Evolutionary conservation across 2,329 filamentous ascomycete species (phyloP).

Genomic region (Fusarium dimerum): DNA sequence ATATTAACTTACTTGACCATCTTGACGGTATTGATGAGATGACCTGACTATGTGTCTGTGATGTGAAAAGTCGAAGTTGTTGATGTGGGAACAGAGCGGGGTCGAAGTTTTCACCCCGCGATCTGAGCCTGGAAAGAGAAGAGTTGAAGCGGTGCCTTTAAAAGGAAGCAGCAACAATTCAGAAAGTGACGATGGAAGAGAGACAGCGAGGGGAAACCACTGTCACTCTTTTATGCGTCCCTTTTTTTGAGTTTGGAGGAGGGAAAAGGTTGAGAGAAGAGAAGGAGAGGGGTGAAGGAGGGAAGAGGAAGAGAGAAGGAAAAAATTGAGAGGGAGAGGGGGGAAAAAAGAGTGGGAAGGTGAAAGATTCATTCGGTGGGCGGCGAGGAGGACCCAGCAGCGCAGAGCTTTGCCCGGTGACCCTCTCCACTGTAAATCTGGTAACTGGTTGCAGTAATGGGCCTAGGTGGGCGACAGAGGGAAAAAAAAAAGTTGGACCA

Average conservation of each 20-base stretch:
- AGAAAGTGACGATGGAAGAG: conserved; percentile 37
- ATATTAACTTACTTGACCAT: conserved; percentile 94
- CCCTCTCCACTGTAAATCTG: conserved; percentile 1
- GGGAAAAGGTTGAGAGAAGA: conserved; percentile 23
- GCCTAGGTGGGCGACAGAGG: not conserved
- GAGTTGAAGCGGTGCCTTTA: conserved; percentile 31
- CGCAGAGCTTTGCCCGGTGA: too few relatives aligned
- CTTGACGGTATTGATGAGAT: conserved; percentile 75
- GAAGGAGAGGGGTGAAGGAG: conserved; percentile 23
- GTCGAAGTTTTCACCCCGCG: conserved; percentile 46
- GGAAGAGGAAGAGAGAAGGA: conserved; percentile 20
- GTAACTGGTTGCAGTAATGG: conserved; percentile 8
- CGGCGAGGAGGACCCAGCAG: too few relatives aligned
- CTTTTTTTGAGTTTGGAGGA: conserved; percentile 29
- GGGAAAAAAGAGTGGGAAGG: conserved; percentile 2
- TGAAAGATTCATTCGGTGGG: conserved; percentile 25
- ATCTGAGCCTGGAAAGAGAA: conserved; percentile 32
- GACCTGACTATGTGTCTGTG: conserved; percentile 39
- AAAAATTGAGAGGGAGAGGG: conserved; percentile 30
- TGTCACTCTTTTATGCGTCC: conserved; percentile 43
- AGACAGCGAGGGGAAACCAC: conserved; percentile 41
- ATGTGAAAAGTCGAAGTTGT: conserved; percentile 38
- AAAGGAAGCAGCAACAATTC: conserved; percentile 28
- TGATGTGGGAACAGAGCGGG: conserved; percentile 45
- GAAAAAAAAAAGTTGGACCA: conserved; percentile 18